Evolutionary conservation across 2,329 filamentous ascomycete species (phyloP), one percentile per base, ranked within the genome.

Genomic region (Trichoderma gracile): DNA sequence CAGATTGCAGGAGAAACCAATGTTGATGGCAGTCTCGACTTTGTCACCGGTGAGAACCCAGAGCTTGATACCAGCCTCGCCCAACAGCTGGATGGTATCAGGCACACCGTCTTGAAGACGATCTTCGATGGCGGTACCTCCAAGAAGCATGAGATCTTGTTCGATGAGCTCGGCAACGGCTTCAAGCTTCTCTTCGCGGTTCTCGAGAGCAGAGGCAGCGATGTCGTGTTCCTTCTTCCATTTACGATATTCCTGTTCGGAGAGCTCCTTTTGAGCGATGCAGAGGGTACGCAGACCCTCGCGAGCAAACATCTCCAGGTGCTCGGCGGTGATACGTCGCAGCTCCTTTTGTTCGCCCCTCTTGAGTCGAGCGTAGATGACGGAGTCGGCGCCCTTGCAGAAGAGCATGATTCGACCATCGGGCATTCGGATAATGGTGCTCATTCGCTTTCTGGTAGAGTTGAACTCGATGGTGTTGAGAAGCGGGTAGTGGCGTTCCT

Each of bases 11-110:
- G 96, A 99, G 78, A 98, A 99, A 2, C 95, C 95, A 74, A 99
- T 99, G 79, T 99, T 99, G 86, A 99, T 99, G 65, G 96, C 95
- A 25, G 95, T 99, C 79, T 99, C 95, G 38, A 98, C 94, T 78
- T 98, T 99, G 82, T 99, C 95, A 68, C 96, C 95, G 17, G 95
- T 99, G 68, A 99, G 81, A 61, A 99, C 95, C 95, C 95, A 99
- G 8, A 99, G 86, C 78, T 99, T 99, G 78, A 99, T 97, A 75
- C 96, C 96, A 61, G 95, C 95, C 72, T 93, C 87, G 33, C 90
- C 94, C 59, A 99, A 87, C 50, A 99, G 80, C 57, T 90, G 91
- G 71, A 99, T 99, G 0, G 95, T 94, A 74, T 98, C 95, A 7
- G 95, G 95, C 3, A 99, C 95, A 65, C 94, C 95, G 71, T 99